Evolutionary conservation across 129 eudicot species (phyloP).

Genomic region (Kitagawia praeruptora): DNA sequence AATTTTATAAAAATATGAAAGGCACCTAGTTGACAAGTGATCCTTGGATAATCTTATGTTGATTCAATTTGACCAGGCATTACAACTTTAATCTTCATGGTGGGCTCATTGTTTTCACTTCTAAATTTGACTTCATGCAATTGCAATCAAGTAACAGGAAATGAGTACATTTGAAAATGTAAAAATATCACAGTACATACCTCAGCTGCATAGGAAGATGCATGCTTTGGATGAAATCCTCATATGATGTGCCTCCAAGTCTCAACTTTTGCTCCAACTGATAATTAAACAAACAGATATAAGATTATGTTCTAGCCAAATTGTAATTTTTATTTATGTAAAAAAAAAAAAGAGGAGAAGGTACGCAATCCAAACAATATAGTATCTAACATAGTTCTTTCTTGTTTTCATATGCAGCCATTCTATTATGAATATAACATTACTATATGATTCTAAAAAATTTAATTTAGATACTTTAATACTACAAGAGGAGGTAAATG

Average conservation of each 20-base stretch:
- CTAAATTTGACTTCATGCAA: neutral
- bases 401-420: too few species aligned
- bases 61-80: too few species aligned
- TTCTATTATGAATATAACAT: neutral
- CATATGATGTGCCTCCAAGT: constrained; percentile 90
- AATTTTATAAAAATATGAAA: too few species aligned
- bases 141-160: neutral
- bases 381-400: neutral
- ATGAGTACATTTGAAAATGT: neutral
- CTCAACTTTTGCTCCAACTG: constrained; percentile 95
- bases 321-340: neutral
- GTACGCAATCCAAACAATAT: neutral
- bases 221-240: constrained; percentile 75
- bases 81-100: too few species aligned
- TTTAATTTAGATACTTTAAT: neutral
- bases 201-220: constrained; percentile 98
- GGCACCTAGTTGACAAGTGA: neutral
- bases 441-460: neutral
- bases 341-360: neutral
- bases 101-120: too few species aligned
- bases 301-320: neutral
- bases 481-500: neutral
- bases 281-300: neutral
- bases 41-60: neutral
- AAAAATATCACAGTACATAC: constrained; percentile 27